Conservation (phyloP, 306 rosid genomes). For the Ochetophila trinervis region DNA sequence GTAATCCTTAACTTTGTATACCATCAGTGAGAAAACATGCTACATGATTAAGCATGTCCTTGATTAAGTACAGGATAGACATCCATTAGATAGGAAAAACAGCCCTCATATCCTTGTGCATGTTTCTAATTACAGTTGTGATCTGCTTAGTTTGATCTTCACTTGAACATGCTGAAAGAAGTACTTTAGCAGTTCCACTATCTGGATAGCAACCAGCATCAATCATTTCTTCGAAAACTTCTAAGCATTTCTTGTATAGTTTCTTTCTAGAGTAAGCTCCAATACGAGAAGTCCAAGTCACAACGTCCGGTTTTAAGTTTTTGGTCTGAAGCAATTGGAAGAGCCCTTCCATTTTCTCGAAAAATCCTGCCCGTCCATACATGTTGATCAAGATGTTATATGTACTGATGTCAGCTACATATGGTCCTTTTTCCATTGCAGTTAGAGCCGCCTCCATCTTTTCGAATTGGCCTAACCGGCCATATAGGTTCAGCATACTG, state of each 20-base stretch:
- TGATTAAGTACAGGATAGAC: not conserved
- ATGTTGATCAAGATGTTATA: slow-evolving; percentile 74
- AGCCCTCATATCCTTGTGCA: slow-evolving; percentile 66
- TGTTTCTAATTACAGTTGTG: slow-evolving; percentile 67
- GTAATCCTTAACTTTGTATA: not conserved
- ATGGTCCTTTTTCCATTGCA: slow-evolving; percentile 66
- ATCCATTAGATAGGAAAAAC: slow-evolving; percentile 42
- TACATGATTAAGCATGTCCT: no score
- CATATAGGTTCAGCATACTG: slow-evolving; percentile 82
- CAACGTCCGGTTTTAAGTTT: slow-evolving; percentile 77
- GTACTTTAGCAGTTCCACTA: slow-evolving; percentile 83
- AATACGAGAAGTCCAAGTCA: slow-evolving; percentile 89
- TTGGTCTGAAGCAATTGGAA: slow-evolving; percentile 47
- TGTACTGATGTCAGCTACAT: slow-evolving; percentile 65
- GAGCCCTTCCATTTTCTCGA: slow-evolving; percentile 67
- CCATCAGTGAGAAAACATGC: not conserved
- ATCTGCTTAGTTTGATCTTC: slow-evolving; percentile 77
- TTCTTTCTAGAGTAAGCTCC: slow-evolving; percentile 92
- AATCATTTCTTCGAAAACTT: slow-evolving; percentile 88
- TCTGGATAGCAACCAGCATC: slow-evolving; percentile 92
- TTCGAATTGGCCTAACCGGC: slow-evolving; percentile 65
- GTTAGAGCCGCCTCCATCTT: slow-evolving; percentile 74
- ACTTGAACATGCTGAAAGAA: slow-evolving; percentile 74
- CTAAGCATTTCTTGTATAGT: slow-evolving; percentile 63
- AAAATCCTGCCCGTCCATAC: slow-evolving; percentile 78